Evolutionary conservation across 352 stramenopile species (phyloP).

Genomic region (Globisporangium parvum): DNA sequence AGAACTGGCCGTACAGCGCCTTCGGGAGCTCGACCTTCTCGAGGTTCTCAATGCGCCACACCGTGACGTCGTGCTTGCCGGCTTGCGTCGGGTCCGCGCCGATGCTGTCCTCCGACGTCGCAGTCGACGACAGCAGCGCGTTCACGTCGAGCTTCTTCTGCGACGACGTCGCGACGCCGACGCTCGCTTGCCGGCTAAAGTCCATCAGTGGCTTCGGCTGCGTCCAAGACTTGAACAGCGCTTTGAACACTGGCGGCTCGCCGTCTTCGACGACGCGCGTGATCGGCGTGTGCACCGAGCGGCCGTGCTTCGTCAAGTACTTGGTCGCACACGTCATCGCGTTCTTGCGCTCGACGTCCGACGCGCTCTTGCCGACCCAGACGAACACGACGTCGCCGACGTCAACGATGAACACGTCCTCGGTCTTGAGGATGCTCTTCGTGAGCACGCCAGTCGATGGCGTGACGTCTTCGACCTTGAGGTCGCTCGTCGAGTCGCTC

Average conservation of each 20-base stretch:
- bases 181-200: slow-evolving; percentile 51
- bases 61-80: slow-evolving; percentile 69
- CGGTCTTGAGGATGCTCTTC: slow-evolving; percentile 71
- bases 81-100: slow-evolving; percentile 59
- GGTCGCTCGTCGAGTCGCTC: slow-evolving; percentile 51
- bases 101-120: slow-evolving; percentile 61
- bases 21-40: slow-evolving; percentile 80
- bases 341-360: slow-evolving; percentile 80
- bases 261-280: slow-evolving; percentile 80
- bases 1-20: slow-evolving; percentile 89
- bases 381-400: slow-evolving; percentile 84
- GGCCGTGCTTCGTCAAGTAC: slow-evolving; percentile 71
- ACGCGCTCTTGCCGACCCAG: slow-evolving; percentile 89
- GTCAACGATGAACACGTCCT: slow-evolving; percentile 93
- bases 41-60: slow-evolving; percentile 91
- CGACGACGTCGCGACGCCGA: slow-evolving; percentile 35
- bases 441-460: slow-evolving; percentile 63
- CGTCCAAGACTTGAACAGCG: slow-evolving; percentile 78
- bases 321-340: slow-evolving; percentile 75
- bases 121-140: slow-evolving; percentile 34
- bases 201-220: slow-evolving; percentile 50
- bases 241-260: slow-evolving; percentile 82
- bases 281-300: slow-evolving; percentile 61
- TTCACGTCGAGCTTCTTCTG: slow-evolving; percentile 58
- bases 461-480: slow-evolving; percentile 61